Percentiles rank a stretch among this genome's conserved stretches.
phyloP scores from a whole-genome alignment of 345 rosid genomes.

The Carallia pectinifolia region DNA sequence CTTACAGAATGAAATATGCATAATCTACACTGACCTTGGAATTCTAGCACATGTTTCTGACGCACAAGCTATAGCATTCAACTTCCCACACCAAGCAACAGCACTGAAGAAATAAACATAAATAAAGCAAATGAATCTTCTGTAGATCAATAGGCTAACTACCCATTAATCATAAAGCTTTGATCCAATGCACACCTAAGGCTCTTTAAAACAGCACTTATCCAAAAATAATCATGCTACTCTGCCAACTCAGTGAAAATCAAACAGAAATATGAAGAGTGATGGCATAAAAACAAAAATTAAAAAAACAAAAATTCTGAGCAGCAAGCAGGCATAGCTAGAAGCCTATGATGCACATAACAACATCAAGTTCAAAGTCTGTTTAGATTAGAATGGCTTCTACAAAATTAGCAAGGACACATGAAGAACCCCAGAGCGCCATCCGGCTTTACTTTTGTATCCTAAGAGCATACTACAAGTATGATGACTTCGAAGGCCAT shows the following conservation, averaged over 20 bases:
- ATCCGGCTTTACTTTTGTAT: neutral
- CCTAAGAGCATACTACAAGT: neutral
- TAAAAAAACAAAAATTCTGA: neutral
- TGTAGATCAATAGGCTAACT: neutral
- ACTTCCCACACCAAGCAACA: conserved; percentile 98
- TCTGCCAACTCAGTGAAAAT: neutral
- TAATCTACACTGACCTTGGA: conserved; percentile 56
- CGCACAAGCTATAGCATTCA: conserved; percentile 99
- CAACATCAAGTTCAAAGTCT: neutral
- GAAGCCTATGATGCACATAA: neutral
- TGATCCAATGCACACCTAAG: neutral
- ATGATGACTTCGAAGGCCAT: neutral
- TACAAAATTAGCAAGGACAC: neutral
- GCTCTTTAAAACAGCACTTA: neutral
- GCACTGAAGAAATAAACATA: conserved; percentile 50
- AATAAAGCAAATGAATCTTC: neutral
- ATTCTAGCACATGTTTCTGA: conserved; percentile 98
- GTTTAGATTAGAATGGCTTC: neutral
- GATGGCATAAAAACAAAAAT: neutral
- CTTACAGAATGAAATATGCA: too few species aligned
- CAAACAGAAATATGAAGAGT: neutral
- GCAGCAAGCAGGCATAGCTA: neutral
- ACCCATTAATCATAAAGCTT: neutral
- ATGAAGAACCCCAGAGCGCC: neutral
- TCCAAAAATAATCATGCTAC: too few species aligned